Conservation (phyloP, 1,284 basidiomycete genomes). For the Malassezia equina region DNA sequence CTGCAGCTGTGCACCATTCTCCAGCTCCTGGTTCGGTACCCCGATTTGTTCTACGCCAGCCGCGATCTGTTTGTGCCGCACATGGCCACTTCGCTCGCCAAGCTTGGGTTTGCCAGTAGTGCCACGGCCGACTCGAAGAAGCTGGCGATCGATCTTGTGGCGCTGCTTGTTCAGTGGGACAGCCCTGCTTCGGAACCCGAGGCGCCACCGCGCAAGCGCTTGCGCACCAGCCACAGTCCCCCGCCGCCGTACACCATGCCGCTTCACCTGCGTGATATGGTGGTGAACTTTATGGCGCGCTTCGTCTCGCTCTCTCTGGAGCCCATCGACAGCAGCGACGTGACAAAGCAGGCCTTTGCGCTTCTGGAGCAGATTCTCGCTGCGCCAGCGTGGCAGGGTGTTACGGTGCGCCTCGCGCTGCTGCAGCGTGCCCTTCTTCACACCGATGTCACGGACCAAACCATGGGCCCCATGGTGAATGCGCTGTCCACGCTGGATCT, state of each 20-base stretch:
- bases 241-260: conserved; percentile 34
- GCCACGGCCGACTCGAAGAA: conserved; percentile 66
- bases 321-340: conserved; percentile 51
- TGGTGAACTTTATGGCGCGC: conserved; percentile 85
- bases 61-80: conserved; percentile 90
- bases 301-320: conserved; percentile 69
- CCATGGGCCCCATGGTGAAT: conserved; percentile 64
- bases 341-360: conserved; percentile 66
- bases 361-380: conserved; percentile 73
- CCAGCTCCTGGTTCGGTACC: conserved; percentile 81
- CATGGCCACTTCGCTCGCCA: conserved; percentile 79
- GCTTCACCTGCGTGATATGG: conserved; percentile 50
- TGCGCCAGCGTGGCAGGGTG: conserved; percentile 79
- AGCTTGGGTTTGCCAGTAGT: conserved; percentile 68
- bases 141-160: conserved; percentile 50
- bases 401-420: conserved; percentile 68
- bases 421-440: conserved; percentile 50
- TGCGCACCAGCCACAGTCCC: conserved; percentile 50
- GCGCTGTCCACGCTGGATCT: conserved; percentile 82
- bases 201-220: conserved; percentile 48
- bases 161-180: conserved; percentile 50
- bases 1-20: conserved; percentile 80
- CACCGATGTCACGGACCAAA: conserved; percentile 58
- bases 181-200: conserved; percentile 43
- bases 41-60: conserved; percentile 83